Evolutionary conservation across 176 grass and related monocot species (phyloP).

Genomic region (Pontederia crassipes): DNA sequence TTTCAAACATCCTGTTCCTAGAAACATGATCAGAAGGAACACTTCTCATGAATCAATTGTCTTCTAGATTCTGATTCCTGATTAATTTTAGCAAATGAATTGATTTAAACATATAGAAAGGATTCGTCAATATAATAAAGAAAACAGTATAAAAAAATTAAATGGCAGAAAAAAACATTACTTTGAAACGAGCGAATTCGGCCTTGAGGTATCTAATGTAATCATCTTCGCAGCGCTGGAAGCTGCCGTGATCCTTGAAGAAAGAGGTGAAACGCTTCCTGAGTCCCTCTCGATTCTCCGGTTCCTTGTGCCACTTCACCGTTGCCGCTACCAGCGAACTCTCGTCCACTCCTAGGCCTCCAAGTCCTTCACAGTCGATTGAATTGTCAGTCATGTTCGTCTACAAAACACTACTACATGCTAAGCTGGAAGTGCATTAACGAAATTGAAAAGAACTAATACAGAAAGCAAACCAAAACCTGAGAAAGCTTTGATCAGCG

Average conservation of each 20-base stretch:
- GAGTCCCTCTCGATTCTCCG: constrained; percentile 55
- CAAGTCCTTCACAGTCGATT: constrained; percentile 34
- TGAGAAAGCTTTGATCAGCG: constrained; percentile 84
- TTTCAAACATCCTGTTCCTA: too few relatives aligned
- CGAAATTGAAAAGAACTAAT: neutral
- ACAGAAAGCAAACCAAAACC: constrained; percentile 27
- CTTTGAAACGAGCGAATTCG: constrained; percentile 85
- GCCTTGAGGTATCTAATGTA: constrained; percentile 40
- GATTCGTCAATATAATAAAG: neutral
- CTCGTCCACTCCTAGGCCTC: constrained; percentile 67
- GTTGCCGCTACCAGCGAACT: constrained; percentile 45
- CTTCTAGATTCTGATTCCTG: too few relatives aligned
- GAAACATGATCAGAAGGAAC: neutral
- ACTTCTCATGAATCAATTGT: neutral
- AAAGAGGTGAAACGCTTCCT: constrained; percentile 45
- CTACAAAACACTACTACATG: too few relatives aligned
- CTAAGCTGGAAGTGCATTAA: too few relatives aligned
- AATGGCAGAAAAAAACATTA: neutral
- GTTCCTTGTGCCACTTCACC: constrained; percentile 58
- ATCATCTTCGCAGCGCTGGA: constrained; percentile 62
- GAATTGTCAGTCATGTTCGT: neutral
- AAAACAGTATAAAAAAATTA: neutral
- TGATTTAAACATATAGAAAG: neutral
- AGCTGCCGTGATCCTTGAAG: constrained; percentile 41
- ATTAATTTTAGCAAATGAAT: neutral